Evolutionary conservation across 2,329 filamentous ascomycete genomes (phyloP), one percentile per base, ranked within the genome.

Genomic region (Cercospora brassicicola): DNA sequence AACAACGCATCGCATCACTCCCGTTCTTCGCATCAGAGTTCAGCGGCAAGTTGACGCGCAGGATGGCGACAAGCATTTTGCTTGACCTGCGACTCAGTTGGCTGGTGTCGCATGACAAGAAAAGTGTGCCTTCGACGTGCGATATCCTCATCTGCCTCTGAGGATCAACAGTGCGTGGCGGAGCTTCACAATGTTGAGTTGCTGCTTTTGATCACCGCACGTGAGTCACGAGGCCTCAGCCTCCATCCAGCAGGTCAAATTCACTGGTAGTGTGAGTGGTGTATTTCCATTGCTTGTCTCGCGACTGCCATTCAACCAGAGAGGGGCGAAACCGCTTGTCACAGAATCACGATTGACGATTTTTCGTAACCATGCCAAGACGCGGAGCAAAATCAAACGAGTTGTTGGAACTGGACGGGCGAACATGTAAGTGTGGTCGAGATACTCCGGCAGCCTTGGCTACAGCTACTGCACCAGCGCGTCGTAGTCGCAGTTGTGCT

Each of bases 361-460:
- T 7, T 20, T 30, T 18, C 11, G 11, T 57, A 7, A 31, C 15
- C 39, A 62, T 66, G 62, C 51, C 28, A 11, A 63, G 56, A 68
- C 28, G 13, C 2, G 26, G 53, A 31, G 20, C 42, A 42, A 66
- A 42, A 20, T n/a, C 18, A n/a, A 39, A 64, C 6, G 62, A 70
- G 28, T 57, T 68, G 26, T 31, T 84, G 28, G 74, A 79, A 60
- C 77, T 89, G 20, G 66, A 67, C 56, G 66, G 66, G 23, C 60
- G 65, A 20, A 67, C 60, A 10, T 23, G 53, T 57, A 57, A 57
- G 53, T 57, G 30, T 9, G 11, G 15, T 57, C 28, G 7, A n/a
- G 6, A 23, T 31, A 56, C 53, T n/a, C 11, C 10, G 82, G 87
- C 73, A 87, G 87, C 59, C 83, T 82, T n/a, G 87, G 82, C 2